Evolutionary conservation across 495 filamentous ascomycete genomes (phyloP).

Genomic region (Neurospora tetrasperma): DNA sequence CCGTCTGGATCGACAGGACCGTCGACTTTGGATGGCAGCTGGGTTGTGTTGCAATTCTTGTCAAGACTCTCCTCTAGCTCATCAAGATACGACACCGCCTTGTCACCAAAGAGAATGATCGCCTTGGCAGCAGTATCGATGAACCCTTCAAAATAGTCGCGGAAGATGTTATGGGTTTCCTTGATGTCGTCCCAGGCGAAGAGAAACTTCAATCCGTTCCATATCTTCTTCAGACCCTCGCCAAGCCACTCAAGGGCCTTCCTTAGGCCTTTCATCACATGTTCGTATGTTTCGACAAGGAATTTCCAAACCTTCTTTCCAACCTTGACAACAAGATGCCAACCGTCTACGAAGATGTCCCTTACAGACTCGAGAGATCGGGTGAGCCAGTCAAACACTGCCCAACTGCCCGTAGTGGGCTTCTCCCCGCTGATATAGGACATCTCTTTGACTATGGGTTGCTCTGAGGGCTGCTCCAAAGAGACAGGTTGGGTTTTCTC

Average conservation of each 20-base stretch:
- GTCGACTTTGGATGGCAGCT: not conserved
- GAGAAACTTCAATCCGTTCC: not conserved
- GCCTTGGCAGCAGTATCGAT: not conserved
- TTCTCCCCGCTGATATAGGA: accelerated
- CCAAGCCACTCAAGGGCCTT: not conserved
- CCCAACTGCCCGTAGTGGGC: not conserved
- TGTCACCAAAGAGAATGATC: not conserved
- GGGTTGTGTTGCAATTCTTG: not conserved
- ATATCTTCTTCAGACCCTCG: not conserved
- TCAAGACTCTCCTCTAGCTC: not conserved
- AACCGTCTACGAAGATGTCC: not conserved
- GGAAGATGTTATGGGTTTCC: not conserved
- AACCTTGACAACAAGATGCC: not conserved
- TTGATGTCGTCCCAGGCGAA: not conserved
- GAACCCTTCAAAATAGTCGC: not conserved
- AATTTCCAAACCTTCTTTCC: not conserved
- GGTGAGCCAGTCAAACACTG: not conserved
- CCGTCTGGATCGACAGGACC: not conserved
- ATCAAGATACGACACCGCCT: not conserved
- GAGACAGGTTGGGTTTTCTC: not conserved
- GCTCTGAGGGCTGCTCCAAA: not conserved
- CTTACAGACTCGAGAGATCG: not conserved
- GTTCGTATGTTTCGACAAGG: not conserved
- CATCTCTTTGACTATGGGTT: not conserved
- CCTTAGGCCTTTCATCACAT: not conserved